These are phyloP conservation scores for Chernovozyma sophiae-reginae DNA, from an alignment of 1,139 yeast genomes.

Conservation along the genomic window DNA sequence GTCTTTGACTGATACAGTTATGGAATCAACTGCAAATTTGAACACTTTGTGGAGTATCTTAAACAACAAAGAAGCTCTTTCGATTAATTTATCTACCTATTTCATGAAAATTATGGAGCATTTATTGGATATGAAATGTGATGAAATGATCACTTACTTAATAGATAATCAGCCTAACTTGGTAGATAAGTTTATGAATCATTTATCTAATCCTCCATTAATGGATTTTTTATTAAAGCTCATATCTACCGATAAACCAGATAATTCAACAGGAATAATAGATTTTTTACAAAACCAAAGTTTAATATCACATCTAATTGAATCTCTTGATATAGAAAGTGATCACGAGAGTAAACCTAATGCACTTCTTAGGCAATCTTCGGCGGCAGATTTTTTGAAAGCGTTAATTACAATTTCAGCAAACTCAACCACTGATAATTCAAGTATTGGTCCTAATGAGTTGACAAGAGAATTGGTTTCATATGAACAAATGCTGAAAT, in stretches of 20 bases:
- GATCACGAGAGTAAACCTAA: constrained; percentile 20
- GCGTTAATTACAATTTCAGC: constrained; percentile 50
- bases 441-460: constrained; percentile 96
- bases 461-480: constrained; percentile 82
- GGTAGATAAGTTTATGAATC: constrained; percentile 69
- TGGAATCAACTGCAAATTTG: constrained; percentile 67
- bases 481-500: constrained; percentile 60
- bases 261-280: constrained; percentile 71
- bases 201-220: constrained; percentile 78
- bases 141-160: constrained; percentile 66
- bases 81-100: constrained; percentile 76
- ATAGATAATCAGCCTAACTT: constrained; percentile 61
- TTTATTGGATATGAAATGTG: constrained; percentile 84
- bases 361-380: constrained; percentile 42
- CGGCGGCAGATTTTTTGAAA: constrained; percentile 47
- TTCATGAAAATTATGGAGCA: constrained; percentile 95
- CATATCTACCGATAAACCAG: constrained; percentile 77
- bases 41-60: constrained; percentile 76
- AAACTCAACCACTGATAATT: constrained; percentile 76
- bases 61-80: constrained; percentile 53
- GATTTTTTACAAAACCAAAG: constrained; percentile 64
- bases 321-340: constrained; percentile 44
- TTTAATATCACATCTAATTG: constrained; percentile 55
- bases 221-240: constrained; percentile 79
- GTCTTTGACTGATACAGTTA: constrained; percentile 88